phyloP scores from a whole-genome alignment of 495 filamentous ascomycete genomes.

The Trypethelium eluteriae region DNA sequence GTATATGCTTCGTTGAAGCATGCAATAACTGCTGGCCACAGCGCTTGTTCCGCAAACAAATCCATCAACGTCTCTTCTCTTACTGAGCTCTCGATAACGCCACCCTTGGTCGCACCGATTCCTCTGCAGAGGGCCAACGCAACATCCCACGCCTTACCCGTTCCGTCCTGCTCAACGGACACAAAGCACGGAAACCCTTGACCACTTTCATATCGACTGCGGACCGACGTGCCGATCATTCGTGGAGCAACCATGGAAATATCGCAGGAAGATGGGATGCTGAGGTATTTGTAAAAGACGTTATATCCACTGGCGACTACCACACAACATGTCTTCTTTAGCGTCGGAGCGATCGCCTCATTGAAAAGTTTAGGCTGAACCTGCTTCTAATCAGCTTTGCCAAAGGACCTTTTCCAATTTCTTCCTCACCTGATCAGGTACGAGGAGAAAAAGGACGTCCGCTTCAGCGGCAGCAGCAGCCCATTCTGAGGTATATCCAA shows the following conservation, averaged over 20 bases:
- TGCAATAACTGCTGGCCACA: constrained; percentile 19
- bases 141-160: constrained; percentile 17
- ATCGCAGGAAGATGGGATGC: constrained; percentile 15
- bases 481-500: constrained; percentile 20
- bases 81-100: constrained; percentile 18
- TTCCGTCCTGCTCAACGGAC: constrained; percentile 22
- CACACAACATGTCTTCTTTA: constrained; percentile 19
- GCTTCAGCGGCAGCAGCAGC: constrained; percentile 19
- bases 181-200: constrained; percentile 22
- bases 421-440: constrained; percentile 19
- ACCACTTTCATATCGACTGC: constrained; percentile 11
- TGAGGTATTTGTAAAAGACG: constrained; percentile 21
- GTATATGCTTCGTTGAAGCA: constrained; percentile 17
- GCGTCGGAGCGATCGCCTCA: constrained; percentile 15
- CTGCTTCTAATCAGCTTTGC: constrained; percentile 5
- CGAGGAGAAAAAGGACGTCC: constrained; percentile 21
- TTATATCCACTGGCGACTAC: constrained; percentile 21
- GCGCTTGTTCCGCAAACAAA: constrained; percentile 21
- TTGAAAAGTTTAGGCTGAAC: constrained; percentile 23
- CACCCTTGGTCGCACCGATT: constrained; percentile 19
- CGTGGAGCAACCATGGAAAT: constrained; percentile 22
- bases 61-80: constrained; percentile 20
- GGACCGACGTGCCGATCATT: constrained; percentile 21
- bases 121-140: constrained; percentile 18
- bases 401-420: neutral